phyloP scores from a whole-genome alignment of 768 basidiomycete species.

The Mycena filopes region DNA sequence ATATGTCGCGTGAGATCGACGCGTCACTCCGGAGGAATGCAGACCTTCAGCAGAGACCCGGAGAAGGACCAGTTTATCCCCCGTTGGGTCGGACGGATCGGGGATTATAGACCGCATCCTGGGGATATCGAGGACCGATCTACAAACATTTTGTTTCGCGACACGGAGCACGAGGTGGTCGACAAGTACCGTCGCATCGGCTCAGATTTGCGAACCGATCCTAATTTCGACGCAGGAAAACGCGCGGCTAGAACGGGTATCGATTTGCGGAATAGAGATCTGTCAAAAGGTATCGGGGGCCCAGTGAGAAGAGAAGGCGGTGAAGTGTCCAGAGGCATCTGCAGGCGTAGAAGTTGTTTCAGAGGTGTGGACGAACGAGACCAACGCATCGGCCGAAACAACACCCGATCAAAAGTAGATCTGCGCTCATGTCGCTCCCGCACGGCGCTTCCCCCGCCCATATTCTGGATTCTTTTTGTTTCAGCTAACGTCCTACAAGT shows the following conservation, averaged over 20 bases:
- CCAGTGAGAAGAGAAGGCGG: conserved; percentile 58
- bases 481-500: too few species aligned
- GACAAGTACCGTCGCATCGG: conserved; percentile 65
- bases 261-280: conserved; percentile 69
- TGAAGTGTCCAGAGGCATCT: conserved; percentile 51
- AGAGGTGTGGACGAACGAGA: neutral
- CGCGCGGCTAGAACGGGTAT: conserved; percentile 76
- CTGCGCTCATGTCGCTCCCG: too few species aligned
- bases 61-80: conserved; percentile 73
- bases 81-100: conserved; percentile 59
- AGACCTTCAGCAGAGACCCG: conserved; percentile 70
- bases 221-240: conserved; percentile 66
- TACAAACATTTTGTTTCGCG: conserved; percentile 40
- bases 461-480: too few species aligned
- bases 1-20: conserved; percentile 17
- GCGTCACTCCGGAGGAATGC: conserved; percentile 26
- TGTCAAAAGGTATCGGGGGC: conserved; percentile 66
- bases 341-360: conserved; percentile 46
- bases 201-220: conserved; percentile 64
- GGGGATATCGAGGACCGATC: conserved; percentile 75
- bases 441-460: neutral
- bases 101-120: conserved; percentile 68
- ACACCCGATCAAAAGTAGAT: neutral
- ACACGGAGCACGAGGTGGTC: neutral
- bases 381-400: conserved; percentile 14